Base-by-base conservation (phyloP, 352 stramenopile genomes). In the Hyaloperonospora arabidopsidis region DNA sequence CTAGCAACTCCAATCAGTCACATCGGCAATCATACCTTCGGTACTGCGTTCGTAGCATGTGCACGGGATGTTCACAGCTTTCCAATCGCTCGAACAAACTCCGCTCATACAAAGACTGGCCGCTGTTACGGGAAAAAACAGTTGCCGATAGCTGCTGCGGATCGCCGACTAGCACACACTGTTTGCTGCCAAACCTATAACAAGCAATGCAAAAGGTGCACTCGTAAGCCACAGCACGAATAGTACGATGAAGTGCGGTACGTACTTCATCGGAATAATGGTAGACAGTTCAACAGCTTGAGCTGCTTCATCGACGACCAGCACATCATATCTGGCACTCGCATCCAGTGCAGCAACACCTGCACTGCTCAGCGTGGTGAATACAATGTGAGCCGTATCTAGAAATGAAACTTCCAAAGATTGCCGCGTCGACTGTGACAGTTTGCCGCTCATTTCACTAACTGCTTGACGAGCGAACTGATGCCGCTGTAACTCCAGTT, bases 101-200 rank as follows among this genome's bases (percentile, higher is more conserved):
- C 19, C 90, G 79, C 41, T 97, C 86, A 55, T 96, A 97, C 25
- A 95, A 73, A 2, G 82, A 93, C 29, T 86, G 70, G 0, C 72
- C 76, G 22, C 83, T 89, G 11, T 82, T 87, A 43, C 87, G 84
- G 19, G 87, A 96, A 55, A 97, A 95, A 0, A 97, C 86, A 0
- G 91, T 97, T n/a, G 91, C 91, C 32, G 86, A 89, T 15, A 97
- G 71, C 55, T 97, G 91, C 59, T 97, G 89, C 0, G 89, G 91
- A 63, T 97, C 91, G 18, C 91, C 91, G 2, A 97, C 91, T 6
- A 97, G 72, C 12, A 97, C 89, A 41, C 87, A 96, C 54, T 96
- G 87, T 12, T 74, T 80, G 52, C 87, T 93, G 13, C 87, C 87
- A 59, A 95, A 93, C 40, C 83, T 93, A 57, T 10, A 32, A 49